Conservation (phyloP, 345 rosid genomes). For the Stellera chamaejasme region DNA sequence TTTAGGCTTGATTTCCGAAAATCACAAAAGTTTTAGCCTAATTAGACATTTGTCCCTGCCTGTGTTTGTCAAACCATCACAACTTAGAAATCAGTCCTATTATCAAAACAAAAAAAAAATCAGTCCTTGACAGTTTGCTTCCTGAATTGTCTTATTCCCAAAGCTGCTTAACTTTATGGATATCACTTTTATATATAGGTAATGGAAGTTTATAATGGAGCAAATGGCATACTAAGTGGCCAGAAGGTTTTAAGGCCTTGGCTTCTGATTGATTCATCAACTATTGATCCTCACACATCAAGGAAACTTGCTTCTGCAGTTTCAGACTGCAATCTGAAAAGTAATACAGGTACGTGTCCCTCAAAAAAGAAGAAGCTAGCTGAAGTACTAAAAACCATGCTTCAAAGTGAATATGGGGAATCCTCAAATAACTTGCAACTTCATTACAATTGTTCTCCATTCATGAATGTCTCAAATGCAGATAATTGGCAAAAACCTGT, state of each 20-base stretch:
- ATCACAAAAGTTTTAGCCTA: too few relatives aligned
- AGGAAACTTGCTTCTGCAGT: slow-evolving; percentile 55
- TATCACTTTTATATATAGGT: slow-evolving; percentile 34
- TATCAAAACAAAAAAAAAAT: too few relatives aligned
- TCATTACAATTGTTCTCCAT: not conserved
- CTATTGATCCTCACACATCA: slow-evolving; percentile 85
- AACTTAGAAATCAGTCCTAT: too few relatives aligned
- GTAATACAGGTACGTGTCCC: slow-evolving; percentile 41
- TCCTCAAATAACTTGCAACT: not conserved
- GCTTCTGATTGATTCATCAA: slow-evolving; percentile 82
- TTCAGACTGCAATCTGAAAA: slow-evolving; percentile 48
- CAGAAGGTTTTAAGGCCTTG: slow-evolving; percentile 46
- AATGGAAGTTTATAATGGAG: slow-evolving; percentile 73
- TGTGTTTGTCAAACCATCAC: too few relatives aligned
- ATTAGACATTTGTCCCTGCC: too few relatives aligned
- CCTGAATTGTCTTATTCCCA: too few relatives aligned
- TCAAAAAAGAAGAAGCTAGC: not conserved
- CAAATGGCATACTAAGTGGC: slow-evolving; percentile 61
- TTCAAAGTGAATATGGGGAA: not conserved
- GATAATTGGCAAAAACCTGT: slow-evolving; percentile 54
- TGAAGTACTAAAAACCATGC: not conserved
- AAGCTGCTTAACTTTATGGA: too few relatives aligned
- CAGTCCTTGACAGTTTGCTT: too few relatives aligned
- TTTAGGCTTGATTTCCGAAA: too few relatives aligned
- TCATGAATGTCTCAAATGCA: slow-evolving; percentile 19